Base-by-base conservation (phyloP, 345 rosid species). In the Acer saccharum region DNA sequence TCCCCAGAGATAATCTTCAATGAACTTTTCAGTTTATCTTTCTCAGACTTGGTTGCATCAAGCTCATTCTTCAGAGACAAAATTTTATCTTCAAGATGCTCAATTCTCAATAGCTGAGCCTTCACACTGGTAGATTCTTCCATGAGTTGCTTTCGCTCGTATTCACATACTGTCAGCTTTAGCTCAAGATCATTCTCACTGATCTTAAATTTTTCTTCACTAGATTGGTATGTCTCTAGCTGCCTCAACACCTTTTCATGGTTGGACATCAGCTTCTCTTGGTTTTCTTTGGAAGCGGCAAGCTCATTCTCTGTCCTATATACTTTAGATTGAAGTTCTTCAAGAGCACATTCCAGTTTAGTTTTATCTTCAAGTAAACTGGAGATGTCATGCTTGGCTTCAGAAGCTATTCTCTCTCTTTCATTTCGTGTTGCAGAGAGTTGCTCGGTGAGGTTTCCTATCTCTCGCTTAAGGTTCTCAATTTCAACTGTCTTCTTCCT, bases 101-200 rank as follows among this genome's bases (percentile, higher is more conserved):
- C 86, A 10, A 85, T 64, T 61, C 82, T 77, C 77, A 76, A 84
- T 71, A 79, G 58, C 70, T 85, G 84, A 67, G 35, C 77, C 77
- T 88, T 90, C 82, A 82, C 16, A 39, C 73, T 65, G 21, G 10
- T 57, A 41, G 73, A 65, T 80, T 89, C 85, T 67, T 88, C 90
- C 20, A 78, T 61, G 60, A 85, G 81, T 78, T 74, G 55, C 62
- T 86, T 90, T 18, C 82, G 68, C 74, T 90, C 91, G 57, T 83
- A 87, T 74, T 89, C 89, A 9, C 86, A 89, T 35, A 87, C 87
- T 14, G 90, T 85, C 29, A 87, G 88, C 85, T 81, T 87, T 66
- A 81, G 72, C 77, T 89, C 92, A 21, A 89, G 88, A 27, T 57
- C 84, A 57, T 84, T 85, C 46, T 84, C 58, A 21, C 48, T 76